Conservation (phyloP, 331 rosid genomes). For the Cydonia oblonga region DNA sequence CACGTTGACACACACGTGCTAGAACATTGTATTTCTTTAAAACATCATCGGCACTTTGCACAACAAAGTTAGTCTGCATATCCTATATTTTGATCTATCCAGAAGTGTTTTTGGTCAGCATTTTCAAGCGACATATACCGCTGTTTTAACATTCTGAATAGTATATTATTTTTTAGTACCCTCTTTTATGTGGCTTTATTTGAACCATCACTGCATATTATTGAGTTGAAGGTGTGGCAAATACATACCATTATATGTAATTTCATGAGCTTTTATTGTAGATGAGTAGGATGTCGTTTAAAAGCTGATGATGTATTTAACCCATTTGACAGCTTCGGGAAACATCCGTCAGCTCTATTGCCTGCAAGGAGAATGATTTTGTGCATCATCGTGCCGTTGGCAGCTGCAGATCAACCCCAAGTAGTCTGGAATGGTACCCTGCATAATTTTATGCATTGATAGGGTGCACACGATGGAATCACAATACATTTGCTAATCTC, state of each 20-base stretch:
- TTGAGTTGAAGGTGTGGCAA: not conserved
- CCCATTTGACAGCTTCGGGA: slow-evolving; percentile 64
- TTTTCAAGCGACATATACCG: not conserved
- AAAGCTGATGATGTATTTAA: not conserved
- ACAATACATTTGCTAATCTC: slow-evolving; percentile 43
- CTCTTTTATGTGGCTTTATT: not conserved
- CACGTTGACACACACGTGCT: not conserved
- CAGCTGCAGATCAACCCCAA: slow-evolving; percentile 25
- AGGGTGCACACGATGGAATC: slow-evolving; percentile 38
- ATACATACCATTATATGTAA: not conserved
- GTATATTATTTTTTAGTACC: not conserved
- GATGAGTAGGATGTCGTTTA: not conserved
- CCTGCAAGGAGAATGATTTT: slow-evolving; percentile 75
- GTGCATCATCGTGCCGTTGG: slow-evolving; percentile 23
- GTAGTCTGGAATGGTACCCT: slow-evolving; percentile 26
- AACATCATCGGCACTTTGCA: not conserved
- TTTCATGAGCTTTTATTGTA: not conserved
- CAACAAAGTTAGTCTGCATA: not conserved
- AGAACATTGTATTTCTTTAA: not conserved
- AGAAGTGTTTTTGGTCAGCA: no score
- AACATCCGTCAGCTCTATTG: slow-evolving; percentile 98
- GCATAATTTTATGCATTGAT: not conserved
- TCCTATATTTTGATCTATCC: not conserved
- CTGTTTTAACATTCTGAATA: not conserved
- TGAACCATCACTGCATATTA: not conserved